phyloP scores from a whole-genome alignment of 163 green algal species.

The Chlorella variabilis region DNA sequence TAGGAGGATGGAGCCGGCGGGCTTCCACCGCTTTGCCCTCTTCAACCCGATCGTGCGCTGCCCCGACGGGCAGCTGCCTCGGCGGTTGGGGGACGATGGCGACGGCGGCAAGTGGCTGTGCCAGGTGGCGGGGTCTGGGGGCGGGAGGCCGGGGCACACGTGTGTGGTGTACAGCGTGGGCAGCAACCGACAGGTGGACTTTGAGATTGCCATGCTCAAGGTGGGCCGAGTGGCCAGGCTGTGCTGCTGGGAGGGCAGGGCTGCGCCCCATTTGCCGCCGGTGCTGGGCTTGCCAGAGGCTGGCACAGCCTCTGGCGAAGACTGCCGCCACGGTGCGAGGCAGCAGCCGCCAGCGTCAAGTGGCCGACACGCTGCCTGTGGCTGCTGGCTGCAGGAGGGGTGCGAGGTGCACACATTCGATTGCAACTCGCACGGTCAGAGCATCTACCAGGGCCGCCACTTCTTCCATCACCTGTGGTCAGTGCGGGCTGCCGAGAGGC shows the following conservation, averaged over 20 bases:
- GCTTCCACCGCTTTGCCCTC: not conserved
- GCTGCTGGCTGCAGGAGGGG: not conserved
- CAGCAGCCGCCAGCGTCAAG: no score
- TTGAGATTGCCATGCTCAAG: slow-evolving; percentile 40
- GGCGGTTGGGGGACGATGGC: not conserved
- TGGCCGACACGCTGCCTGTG: no score
- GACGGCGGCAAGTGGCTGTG: not conserved
- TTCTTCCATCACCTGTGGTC: slow-evolving; percentile 36
- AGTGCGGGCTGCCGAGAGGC: not conserved
- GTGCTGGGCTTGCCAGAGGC: no score
- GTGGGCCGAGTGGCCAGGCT: not conserved
- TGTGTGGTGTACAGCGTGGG: slow-evolving; percentile 12
- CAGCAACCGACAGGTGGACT: slow-evolving; percentile 14
- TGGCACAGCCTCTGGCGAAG: no score
- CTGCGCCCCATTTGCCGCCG: no score
- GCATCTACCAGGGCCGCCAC: slow-evolving; percentile 1
- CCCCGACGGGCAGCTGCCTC: not conserved
- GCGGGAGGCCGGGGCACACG: no score
- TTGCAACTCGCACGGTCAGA: slow-evolving; percentile 28
- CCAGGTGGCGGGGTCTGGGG: not conserved
- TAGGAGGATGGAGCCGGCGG: not conserved
- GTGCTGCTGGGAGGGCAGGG: no score
- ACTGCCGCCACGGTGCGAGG: no score
- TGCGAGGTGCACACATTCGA: slow-evolving; percentile 52
- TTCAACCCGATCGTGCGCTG: not conserved